Base-by-base conservation (phyloP, 2,329 filamentous ascomycete genomes). In the Epichloe elymi region DNA sequence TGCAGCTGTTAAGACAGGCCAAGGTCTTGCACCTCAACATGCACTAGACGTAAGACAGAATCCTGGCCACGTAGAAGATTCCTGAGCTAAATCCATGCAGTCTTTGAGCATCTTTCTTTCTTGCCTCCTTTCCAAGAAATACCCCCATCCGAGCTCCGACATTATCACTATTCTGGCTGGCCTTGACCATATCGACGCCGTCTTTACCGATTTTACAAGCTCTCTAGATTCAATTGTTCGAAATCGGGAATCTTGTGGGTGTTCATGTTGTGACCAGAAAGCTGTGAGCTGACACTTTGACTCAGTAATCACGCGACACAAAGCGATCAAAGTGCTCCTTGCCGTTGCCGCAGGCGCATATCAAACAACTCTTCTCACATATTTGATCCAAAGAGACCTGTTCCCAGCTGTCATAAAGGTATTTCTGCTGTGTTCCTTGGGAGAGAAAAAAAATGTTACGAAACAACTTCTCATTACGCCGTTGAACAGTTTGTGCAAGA, bases 331-430 rank as follows among this genome's bases (percentile, higher is more conserved):
- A 59, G 84, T 88, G 42, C 82, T 90, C 7, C 76, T 96, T 53
- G 85, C 89, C 14, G 82, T 95, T 51, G 86, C 88, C 6, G 88
- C 90, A 10, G 90, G 91, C n/a, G 90, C 90, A 51, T 97, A 96
- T 66, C 89, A 95, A 68, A 97, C 93, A 4, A 93, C 88, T 46
- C 75, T 98, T 20, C 77, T 96, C 50, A 94, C 90, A 1, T 98
- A 97, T 67, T 88, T 98, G 62, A 93, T 93, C 40, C 90, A 97
- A 63, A 78, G 88, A 58, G 93, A 98, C 64, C 75, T 97, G 37
- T 98, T 98, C 62, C 91, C 91, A 19, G 84, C 89, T 8, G 76
- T 97, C 50, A 95, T 96, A 81, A 96, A 94, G 80, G 88, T 93
- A 70, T 40, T 54, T 55, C 47, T 56, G 45, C 49, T 15, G 14